Base-by-base conservation (phyloP, 2,329 filamentous ascomycete species). In the Exophiala spinifera region DNA sequence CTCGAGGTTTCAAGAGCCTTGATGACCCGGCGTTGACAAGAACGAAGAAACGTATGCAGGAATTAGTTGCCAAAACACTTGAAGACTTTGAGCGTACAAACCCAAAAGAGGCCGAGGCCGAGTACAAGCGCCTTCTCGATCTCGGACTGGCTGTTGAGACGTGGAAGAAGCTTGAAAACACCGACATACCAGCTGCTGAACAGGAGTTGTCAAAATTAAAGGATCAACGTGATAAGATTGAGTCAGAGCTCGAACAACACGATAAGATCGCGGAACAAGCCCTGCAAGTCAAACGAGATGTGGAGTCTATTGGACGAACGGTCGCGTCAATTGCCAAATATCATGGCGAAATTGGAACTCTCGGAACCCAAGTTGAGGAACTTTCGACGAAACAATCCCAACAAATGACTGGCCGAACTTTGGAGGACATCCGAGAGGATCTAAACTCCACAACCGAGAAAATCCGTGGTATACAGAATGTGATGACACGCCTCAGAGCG, bases 401-500 rank as follows among this genome's bases (percentile, higher is more conserved):
- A 13, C 77, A 79, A 21, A 81, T 82, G 11, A 70, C 79, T 8
- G 80, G 82, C 13, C 83, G 89, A 58, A 88, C 88, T 25, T 80
- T 90, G 5, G 88, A 95, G 50, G 88, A 94, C 61, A 91, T 97
- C 49, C 88, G 94, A 63, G 85, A 88, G 49, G 82, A 91, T 45
- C 82, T 91, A 57, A 83, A 83, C 45, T 72, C 75, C 15, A 79
- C 86, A 52, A 81, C 80, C 17, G 88, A 91, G 56, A 83, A 88
- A 66, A 79, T 84, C 61, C 82, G 86, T 51, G 73, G 74, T 19
- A 72, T 84, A 23, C 90, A 88, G 66, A 76, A 76, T 39, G 80
- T 77, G 40, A 78, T 92, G 11, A 72, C 79, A 5, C 88, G 87
- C 63, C 72, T 95, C 28, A 82, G 79, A 0, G 74, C 73, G 11